phyloP scores from a whole-genome alignment of 208 protist species.

The Trypanosoma theileri region DNA sequence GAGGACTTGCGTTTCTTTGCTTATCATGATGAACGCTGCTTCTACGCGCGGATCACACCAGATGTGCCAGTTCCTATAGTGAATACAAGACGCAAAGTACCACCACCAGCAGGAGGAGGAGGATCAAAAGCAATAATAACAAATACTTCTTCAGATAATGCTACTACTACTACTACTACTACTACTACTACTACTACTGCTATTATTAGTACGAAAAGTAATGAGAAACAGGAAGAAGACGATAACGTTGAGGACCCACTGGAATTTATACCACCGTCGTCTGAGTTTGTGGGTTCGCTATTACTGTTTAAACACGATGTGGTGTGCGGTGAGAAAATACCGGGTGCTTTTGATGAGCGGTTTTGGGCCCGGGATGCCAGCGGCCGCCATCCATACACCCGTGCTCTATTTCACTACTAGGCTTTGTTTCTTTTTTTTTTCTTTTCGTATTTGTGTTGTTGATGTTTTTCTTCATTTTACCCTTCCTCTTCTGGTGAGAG shows the following conservation, averaged over 20 bases:
- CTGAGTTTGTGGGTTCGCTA: conserved; percentile 15
- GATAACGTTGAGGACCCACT: neutral
- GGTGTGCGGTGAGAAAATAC: neutral
- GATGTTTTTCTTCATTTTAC: neutral
- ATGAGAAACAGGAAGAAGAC: neutral
- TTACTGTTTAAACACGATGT: conserved; percentile 17
- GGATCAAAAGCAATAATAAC: neutral
- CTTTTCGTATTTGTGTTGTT: conserved; percentile 9
- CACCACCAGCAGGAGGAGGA: neutral
- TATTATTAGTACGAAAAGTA: neutral
- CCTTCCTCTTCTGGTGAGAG: neutral
- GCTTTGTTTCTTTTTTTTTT: neutral
- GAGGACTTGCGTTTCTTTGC: conserved; percentile 43
- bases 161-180: too few species aligned
- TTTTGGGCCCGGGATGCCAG: conserved; percentile 18
- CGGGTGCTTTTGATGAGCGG: conserved; percentile 12
- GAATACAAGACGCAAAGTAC: neutral
- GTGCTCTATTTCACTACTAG: conserved; percentile 36
- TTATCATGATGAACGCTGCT: conserved; percentile 30
- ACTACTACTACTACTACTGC: too few species aligned
- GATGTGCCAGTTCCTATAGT: neutral
- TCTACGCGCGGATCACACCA: conserved; percentile 23
- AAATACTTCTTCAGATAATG: too few species aligned
- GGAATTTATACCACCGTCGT: neutral
- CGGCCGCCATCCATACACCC: conserved; percentile 28